Base-by-base conservation (phyloP, 805 yeast species). In the Kurtzmaniella fragi region DNA sequence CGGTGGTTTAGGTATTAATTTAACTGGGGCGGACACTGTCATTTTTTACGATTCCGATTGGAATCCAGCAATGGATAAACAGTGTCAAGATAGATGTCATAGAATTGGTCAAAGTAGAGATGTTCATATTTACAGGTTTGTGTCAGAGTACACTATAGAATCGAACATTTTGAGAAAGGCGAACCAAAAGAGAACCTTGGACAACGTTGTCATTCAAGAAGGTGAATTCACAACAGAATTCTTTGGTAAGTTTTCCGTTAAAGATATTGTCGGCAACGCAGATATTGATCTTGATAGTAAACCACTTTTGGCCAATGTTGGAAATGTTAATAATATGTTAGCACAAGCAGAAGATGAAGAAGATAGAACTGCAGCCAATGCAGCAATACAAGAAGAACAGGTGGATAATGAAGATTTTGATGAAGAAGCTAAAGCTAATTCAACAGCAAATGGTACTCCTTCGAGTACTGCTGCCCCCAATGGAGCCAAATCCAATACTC, bases 61-160 rank as follows among this genome's bases (percentile, higher is more conserved):
- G 99, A 93, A 93, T 57, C 99, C 99, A 2, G 95, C 98, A 1
- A 93, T 93, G 97, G 99, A 93, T 60, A 88, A 89, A 56, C 99
- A 93, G 63, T 93, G 99, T 65, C 99, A 93, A 62, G 99, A 93
- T 64, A 81, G 99, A 61, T 93, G 98, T 64, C 99, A 93, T 60
- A 83, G 99, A 70, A 93, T 93, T 59, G 99, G 99, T 5, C 99
- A 93, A 61, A 88, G 95, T 13, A 75, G 99, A 54, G 99, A 93
- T 57, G 99, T 93, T 28, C 99, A 93, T 60, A 93, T 93, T 41
- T 93, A 95, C 67, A 71, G 99, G 44, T 84, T 93, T 61, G 98
- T 93, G 17, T 85, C 95, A 20, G 99, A 93, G 64, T 88, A 78
- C 64, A 93, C 99, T 3, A 93, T 93, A 44, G 99, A 93, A 61